These are phyloP conservation scores for Calocybe gambosa DNA, from an alignment of 1,284 basidiomycete species.

Conservation along the genomic window DNA sequence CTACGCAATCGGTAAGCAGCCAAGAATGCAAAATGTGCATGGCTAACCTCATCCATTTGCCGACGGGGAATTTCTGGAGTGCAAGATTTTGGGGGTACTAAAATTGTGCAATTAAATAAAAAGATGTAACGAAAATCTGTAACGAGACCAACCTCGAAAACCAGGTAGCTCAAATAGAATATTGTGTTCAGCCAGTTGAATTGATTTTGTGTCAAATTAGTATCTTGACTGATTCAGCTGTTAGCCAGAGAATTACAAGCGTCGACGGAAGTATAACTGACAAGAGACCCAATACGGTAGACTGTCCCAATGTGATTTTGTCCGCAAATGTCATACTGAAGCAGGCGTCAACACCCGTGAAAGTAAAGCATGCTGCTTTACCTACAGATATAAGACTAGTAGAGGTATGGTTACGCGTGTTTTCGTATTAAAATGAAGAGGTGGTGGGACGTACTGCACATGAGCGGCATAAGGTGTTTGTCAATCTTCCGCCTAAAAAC, in stretches of 20 bases:
- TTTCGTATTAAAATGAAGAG: neutral
- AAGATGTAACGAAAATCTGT: neutral
- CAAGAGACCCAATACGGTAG: conserved; percentile 66
- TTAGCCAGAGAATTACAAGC: neutral
- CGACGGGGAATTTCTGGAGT: conserved; percentile 71
- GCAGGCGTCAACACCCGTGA: conserved; percentile 4
- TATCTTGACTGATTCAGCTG: conserved; percentile 25
- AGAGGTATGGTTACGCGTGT: neutral
- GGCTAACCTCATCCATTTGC: conserved; percentile 75
- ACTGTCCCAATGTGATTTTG: conserved; percentile 70
- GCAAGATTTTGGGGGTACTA: conserved; percentile 76
- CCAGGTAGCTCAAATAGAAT: conserved; percentile 63
- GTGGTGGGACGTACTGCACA: conserved; percentile 56
- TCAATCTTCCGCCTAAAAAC: conserved; percentile 61
- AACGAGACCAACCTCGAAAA: conserved; percentile 32
- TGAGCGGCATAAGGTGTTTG: conserved; percentile 65
- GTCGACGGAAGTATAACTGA: conserved; percentile 21
- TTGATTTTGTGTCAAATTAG: conserved; percentile 40
- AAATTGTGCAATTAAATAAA: conserved; percentile 25
- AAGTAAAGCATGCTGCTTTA: conserved; percentile 13
- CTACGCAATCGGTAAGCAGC: conserved; percentile 24
- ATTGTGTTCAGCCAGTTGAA: conserved; percentile 71
- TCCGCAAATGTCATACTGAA: conserved; percentile 59
- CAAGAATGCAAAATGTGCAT: conserved; percentile 22
- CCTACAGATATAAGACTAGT: conserved; percentile 51